phyloP scores from a whole-genome alignment of 2,329 filamentous ascomycete genomes.

The Clarireedia homoeocarpa region DNA sequence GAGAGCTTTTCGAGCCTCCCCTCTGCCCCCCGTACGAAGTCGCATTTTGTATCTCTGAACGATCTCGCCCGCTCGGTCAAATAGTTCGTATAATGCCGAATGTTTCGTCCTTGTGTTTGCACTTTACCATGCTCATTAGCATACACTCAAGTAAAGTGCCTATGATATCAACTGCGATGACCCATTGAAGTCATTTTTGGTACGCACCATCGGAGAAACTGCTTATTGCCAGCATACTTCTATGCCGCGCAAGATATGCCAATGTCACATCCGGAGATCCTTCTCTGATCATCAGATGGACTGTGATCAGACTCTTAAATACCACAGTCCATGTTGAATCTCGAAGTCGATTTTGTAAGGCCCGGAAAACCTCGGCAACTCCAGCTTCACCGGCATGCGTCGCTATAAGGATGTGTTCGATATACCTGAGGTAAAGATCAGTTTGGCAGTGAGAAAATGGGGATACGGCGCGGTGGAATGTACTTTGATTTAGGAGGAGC shows the following conservation, averaged over 20 bases:
- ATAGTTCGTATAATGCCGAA: constrained; percentile 85
- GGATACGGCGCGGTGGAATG: constrained; percentile 16
- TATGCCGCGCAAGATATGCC: constrained; percentile 73
- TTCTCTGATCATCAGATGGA: constrained; percentile 96
- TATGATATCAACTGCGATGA: constrained; percentile 12
- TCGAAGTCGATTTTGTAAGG: constrained; percentile 77
- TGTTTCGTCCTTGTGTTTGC: constrained; percentile 91
- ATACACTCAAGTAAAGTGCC: constrained; percentile 18
- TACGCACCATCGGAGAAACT: constrained; percentile 82
- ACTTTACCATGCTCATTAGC: constrained; percentile 48
- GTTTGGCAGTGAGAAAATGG: constrained; percentile 1
- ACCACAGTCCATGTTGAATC: constrained; percentile 99
- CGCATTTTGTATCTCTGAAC: constrained; percentile 75
- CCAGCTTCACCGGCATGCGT: constrained; percentile 92
- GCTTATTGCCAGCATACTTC: constrained; percentile 78
- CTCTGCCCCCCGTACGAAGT: constrained; percentile 81
- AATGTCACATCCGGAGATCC: constrained; percentile 85
- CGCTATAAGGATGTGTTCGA: constrained; percentile 93
- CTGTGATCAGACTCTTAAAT: constrained; percentile 93
- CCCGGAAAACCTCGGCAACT: constrained; percentile 91
- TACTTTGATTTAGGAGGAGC: constrained; percentile 98
- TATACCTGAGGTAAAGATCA: constrained; percentile 34
- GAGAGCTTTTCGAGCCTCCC: constrained; percentile 75
- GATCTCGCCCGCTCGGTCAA: constrained; percentile 74
- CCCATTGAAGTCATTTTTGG: background rate